Evolutionary conservation across 345 rosid species (phyloP).

Genomic region (Cardamine chenopodiifolia): DNA sequence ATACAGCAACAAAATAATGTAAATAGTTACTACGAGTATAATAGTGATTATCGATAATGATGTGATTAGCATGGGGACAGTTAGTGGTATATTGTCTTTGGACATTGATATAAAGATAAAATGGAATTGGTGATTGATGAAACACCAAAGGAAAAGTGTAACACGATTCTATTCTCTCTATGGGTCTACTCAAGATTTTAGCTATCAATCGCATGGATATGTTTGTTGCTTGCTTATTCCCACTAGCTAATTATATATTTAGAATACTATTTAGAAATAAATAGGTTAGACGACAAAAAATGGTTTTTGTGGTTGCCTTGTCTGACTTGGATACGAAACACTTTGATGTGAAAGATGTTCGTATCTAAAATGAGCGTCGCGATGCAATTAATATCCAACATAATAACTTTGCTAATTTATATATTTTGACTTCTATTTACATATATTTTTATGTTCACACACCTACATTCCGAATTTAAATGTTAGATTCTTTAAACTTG

Average conservation of each 20-base stretch:
- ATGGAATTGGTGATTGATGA: constrained; percentile 19
- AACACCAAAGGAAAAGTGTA: constrained; percentile 23
- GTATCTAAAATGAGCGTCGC: neutral
- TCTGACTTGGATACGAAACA: constrained; percentile 34
- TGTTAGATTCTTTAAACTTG: neutral
- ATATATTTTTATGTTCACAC: neutral
- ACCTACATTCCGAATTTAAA: neutral
- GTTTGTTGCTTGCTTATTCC: constrained; percentile 31
- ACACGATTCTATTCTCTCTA: constrained; percentile 21
- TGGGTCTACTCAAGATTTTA: constrained; percentile 22
- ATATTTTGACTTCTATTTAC: neutral
- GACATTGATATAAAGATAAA: constrained; percentile 10
- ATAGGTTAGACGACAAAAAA: constrained; percentile 1
- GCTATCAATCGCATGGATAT: constrained; percentile 15
- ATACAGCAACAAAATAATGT: constrained; percentile 30
- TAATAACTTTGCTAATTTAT: neutral
- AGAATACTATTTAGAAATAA: neutral
- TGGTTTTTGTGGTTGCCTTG: constrained; percentile 23
- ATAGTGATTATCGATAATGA: constrained; percentile 26
- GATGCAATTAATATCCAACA: constrained; percentile 7
- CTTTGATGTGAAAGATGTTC: constrained; percentile 32
- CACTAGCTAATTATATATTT: constrained; percentile 23
- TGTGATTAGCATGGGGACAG: constrained; percentile 36
- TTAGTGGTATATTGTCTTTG: constrained; percentile 25
- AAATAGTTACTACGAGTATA: constrained; percentile 20